Evolutionary conservation across 208 protist species (phyloP), one percentile per base, ranked within the genome.

Genomic region (Trypanosomatidae sp.): DNA sequence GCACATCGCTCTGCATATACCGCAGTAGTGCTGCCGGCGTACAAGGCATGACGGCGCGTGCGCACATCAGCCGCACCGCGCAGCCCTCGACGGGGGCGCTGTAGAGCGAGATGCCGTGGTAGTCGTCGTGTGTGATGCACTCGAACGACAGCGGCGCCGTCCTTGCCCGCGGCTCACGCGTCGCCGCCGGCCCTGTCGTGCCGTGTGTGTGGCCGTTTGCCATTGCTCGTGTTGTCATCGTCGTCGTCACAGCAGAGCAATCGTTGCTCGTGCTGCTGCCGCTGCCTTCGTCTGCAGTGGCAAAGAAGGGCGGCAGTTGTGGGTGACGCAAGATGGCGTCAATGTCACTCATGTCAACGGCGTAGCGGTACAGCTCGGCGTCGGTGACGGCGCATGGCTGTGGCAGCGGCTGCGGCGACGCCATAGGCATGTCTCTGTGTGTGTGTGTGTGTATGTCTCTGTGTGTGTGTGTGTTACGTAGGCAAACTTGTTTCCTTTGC

Each of bases 41-140:
- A 45, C 71, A 90, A 5, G 81, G 81, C 43, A 90, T 64, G 22
- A 70, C 43, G 20, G 52, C 66, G 33, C 65, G 61, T n/a, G 70
- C 72, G 11, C 72, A 69, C 72, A 90, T 86, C 25, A 90, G 39
- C 33, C 84, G 71, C 25, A 90, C 71, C 10, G 75, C 66, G 25
- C 54, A 81, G 20, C 66, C 41, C 47, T 72, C 63, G 6, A 83
- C 70, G 0, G 74, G 63, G 11, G 71, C 43, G 30, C 73, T 88
- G 59, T 65, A 75, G 16, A 88, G 41, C 7, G 44, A 48, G 22
- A 78, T 68, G 11, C 64, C 70, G 19, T 50, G 61, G 13, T 57
- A 33, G 0, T 6, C 15, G 51, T 88, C 68, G 2, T 48, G 55
- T 4, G 56, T 64, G 43, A 84, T 69, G 45, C 49, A 58, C 13